Percentiles rank a stretch among this genome's conserved stretches.
Conservation (phyloP, 345 rosid species). For the Syzygium jambos region DNA sequence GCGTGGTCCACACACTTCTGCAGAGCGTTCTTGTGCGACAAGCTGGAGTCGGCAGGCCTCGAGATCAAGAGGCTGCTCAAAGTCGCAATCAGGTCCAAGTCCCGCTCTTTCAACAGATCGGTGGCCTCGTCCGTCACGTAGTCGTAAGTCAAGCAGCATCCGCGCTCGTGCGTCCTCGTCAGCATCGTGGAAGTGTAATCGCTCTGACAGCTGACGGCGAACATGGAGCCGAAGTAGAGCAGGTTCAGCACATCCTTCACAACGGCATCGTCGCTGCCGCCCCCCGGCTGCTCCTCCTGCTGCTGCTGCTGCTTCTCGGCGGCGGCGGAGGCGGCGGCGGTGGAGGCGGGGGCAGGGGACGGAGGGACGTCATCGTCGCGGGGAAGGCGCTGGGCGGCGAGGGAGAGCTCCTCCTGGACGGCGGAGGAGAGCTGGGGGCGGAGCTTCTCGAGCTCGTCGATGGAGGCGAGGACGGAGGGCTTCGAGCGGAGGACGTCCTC, state of each 20-base stretch:
- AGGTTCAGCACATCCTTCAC: constrained; percentile 69
- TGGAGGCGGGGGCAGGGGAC: neutral
- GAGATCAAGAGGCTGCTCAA: constrained; percentile 57
- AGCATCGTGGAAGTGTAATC: constrained; percentile 73
- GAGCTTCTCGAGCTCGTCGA: constrained; percentile 91
- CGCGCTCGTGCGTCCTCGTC: constrained; percentile 82
- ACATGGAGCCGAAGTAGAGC: constrained; percentile 71
- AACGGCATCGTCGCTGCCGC: neutral
- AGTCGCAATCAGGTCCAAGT: constrained; percentile 66
- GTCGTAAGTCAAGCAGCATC: constrained; percentile 88
- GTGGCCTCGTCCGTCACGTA: constrained; percentile 86
- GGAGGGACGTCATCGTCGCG: neutral
- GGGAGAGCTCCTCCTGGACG: constrained; percentile 55
- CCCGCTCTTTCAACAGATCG: constrained; percentile 75
- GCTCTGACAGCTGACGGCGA: constrained; percentile 73
- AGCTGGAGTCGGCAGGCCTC: constrained; percentile 67
- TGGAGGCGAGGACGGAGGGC: constrained; percentile 44
- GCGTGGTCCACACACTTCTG: constrained; percentile 68
- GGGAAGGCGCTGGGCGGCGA: neutral
- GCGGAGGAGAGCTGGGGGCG: constrained; percentile 60
- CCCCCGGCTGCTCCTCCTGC: constrained; percentile 1
- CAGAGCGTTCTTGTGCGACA: constrained; percentile 79
- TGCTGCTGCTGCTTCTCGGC: neutral
- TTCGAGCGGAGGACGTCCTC: constrained; percentile 83
- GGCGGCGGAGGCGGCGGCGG: neutral